Evolutionary conservation across 176 grass and related monocot species (phyloP).

Genomic region (Eremochloa ophiuroides): DNA sequence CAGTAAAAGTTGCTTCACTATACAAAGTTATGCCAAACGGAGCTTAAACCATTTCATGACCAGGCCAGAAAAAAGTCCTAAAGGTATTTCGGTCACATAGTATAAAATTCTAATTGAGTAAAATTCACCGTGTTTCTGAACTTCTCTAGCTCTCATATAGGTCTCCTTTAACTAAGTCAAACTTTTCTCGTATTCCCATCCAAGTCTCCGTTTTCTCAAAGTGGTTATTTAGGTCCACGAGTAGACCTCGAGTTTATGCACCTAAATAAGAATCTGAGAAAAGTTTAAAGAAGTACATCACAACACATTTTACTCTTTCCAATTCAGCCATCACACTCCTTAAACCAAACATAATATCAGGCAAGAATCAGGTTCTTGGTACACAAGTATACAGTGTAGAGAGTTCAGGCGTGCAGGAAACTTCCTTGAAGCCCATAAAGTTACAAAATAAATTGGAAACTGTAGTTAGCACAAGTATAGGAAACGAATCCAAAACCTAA

Average conservation of each 20-base stretch:
- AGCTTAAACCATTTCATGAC: too few relatives aligned
- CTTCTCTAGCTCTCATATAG: too few relatives aligned
- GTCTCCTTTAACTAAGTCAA: too few relatives aligned
- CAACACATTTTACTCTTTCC: neutral
- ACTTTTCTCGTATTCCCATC: neutral
- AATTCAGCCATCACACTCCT: neutral
- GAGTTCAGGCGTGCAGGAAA: neutral
- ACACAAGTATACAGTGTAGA: neutral
- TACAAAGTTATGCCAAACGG: too few relatives aligned
- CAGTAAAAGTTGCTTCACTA: too few relatives aligned
- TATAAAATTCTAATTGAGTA: too few relatives aligned
- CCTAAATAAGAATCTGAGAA: neutral
- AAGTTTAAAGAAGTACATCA: neutral
- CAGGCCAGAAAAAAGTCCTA: too few relatives aligned
- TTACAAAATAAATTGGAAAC: neutral
- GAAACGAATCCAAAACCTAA: neutral
- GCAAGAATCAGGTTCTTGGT: neutral
- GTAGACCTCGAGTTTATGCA: neutral
- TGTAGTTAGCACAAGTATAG: slow-evolving; percentile 15
- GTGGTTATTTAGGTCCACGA: neutral
- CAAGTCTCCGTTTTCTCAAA: too few relatives aligned
- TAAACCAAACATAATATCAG: neutral
- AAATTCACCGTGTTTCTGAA: too few relatives aligned
- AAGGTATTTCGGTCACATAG: too few relatives aligned
- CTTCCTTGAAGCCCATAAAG: neutral